phyloP scores from a whole-genome alignment of 768 basidiomycete genomes.

The Hirschioporus abietinus region DNA sequence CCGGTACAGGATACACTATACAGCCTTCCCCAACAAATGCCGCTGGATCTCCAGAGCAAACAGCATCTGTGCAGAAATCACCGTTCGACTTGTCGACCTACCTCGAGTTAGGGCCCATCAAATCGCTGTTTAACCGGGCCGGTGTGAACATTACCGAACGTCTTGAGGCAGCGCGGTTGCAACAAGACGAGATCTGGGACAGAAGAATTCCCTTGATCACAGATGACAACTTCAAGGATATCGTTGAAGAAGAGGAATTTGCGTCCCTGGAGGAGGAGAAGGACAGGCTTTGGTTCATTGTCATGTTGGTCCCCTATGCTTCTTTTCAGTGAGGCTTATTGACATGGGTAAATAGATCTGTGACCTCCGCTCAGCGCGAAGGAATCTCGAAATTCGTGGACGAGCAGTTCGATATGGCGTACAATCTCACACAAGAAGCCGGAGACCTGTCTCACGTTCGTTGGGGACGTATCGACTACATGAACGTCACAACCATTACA shows the following conservation, averaged over 20 bases:
- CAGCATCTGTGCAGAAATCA: conserved; percentile 22
- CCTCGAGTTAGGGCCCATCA: conserved; percentile 50
- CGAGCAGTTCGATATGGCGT: conserved; percentile 68
- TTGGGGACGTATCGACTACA: conserved; percentile 85
- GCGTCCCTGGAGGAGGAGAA: conserved; percentile 53
- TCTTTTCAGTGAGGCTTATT: not conserved
- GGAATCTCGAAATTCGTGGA: conserved; percentile 69
- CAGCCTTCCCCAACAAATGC: conserved; percentile 3
- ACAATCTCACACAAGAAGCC: conserved; percentile 52
- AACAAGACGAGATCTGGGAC: conserved; percentile 51
- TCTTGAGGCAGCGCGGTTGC: conserved; percentile 28
- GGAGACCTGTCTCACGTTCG: conserved; percentile 66
- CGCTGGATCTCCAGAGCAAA: conserved; percentile 14
- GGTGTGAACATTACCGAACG: conserved; percentile 72
- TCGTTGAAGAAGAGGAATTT: conserved; percentile 67
- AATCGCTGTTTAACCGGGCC: conserved; percentile 44
- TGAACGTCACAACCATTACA: conserved; percentile 76
- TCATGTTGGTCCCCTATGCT: conserved; percentile 51
- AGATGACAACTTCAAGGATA: conserved; percentile 70
- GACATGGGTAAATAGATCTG: conserved; percentile 37
- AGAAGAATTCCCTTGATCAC: conserved; percentile 71
- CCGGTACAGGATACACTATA: conserved; percentile 10
- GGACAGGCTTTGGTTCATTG: conserved; percentile 69
- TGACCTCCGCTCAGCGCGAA: conserved; percentile 52
- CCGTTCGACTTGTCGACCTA: conserved; percentile 26